Percentiles rank a stretch among this genome's conserved stretches.
Conservation (phyloP, 2,329 filamentous ascomycete genomes). For the Ascochyta koolunga region DNA sequence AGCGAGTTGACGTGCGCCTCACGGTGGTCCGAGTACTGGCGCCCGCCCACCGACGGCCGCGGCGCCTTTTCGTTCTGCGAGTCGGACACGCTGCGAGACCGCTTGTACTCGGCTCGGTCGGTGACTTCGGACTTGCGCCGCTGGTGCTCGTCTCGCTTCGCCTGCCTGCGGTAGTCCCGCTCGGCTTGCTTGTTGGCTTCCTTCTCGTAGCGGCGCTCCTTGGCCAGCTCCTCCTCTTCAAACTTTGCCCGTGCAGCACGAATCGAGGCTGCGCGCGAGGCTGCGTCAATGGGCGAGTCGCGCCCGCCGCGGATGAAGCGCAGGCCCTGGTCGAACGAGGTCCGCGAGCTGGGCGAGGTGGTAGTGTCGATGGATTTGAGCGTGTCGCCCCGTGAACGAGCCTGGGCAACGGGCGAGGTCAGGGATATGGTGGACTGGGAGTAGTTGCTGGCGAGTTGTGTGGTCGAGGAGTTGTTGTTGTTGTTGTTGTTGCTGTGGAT, state of each 20-base stretch:
- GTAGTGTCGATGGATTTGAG: conserved; percentile 56
- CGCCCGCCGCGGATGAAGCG: conserved; percentile 57
- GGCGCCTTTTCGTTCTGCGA: conserved; percentile 37
- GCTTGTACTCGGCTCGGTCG: conserved; percentile 36
- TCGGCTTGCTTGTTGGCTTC: conserved; percentile 56
- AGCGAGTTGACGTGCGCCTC: conserved; percentile 44
- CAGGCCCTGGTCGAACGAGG: conserved; percentile 63
- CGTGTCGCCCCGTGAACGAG: conserved; percentile 57
- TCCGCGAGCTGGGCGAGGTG: conserved; percentile 59
- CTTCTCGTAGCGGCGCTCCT: conserved; percentile 60
- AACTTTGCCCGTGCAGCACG: conserved; percentile 63
- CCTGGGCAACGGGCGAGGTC: conserved; percentile 48
- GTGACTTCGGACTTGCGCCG: conserved; percentile 50
- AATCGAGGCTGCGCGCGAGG: conserved; percentile 61
- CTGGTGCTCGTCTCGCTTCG: conserved; percentile 52
- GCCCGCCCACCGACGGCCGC: conserved; percentile 41
- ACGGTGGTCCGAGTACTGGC: conserved; percentile 48
- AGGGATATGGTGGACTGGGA: conserved; percentile 60
- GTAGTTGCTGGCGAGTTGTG: conserved; percentile 54
- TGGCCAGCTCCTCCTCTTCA: conserved; percentile 64
- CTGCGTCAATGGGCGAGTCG: conserved; percentile 56
- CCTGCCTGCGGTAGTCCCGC: conserved; percentile 52
- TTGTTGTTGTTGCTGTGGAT: conserved; percentile 47
- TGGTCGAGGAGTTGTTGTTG: no score
- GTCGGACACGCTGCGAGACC: conserved; percentile 41